These are phyloP conservation scores for Sicyos edulis DNA, from an alignment of 306 rosid species.

Conservation along the genomic window DNA sequence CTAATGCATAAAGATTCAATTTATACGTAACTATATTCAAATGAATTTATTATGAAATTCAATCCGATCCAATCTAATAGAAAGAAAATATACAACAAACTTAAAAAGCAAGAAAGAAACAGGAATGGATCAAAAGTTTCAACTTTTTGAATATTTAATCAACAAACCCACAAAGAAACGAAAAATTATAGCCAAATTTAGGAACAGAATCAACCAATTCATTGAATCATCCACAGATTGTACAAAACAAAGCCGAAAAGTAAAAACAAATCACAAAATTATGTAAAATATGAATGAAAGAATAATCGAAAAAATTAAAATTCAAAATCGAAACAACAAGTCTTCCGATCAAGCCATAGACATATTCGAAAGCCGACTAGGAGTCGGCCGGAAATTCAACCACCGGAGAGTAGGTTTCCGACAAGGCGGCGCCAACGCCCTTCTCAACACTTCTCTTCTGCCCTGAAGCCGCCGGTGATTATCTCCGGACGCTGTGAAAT, in stretches of 20 bases:
- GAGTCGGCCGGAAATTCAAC: slow-evolving; percentile 76
- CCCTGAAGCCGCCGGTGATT: slow-evolving; percentile 39
- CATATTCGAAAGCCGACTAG: slow-evolving; percentile 85
- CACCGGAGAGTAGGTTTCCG: slow-evolving; percentile 58
- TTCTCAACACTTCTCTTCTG: slow-evolving; percentile 60
- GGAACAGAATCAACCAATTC: not conserved
- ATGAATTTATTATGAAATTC: no score
- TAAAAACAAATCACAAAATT: not conserved
- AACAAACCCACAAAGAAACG: not conserved
- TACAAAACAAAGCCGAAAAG: not conserved
- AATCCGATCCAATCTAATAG: no score
- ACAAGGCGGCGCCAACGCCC: slow-evolving; percentile 60
- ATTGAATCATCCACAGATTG: not conserved
- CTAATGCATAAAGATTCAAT: no score
- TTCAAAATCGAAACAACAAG: not conserved
- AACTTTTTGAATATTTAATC: not conserved
- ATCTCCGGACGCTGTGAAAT: slow-evolving; percentile 32
- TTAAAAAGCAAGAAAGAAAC: not conserved
- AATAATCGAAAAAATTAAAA: not conserved
- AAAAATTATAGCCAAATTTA: not conserved
- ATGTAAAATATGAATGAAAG: not conserved
- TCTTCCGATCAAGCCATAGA: slow-evolving; percentile 41
- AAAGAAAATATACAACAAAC: no score
- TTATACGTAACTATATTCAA: no score
- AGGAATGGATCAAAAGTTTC: not conserved